Evolutionary conservation across 2,329 filamentous ascomycete genomes (phyloP).

Genomic region (Colletotrichum lini): DNA sequence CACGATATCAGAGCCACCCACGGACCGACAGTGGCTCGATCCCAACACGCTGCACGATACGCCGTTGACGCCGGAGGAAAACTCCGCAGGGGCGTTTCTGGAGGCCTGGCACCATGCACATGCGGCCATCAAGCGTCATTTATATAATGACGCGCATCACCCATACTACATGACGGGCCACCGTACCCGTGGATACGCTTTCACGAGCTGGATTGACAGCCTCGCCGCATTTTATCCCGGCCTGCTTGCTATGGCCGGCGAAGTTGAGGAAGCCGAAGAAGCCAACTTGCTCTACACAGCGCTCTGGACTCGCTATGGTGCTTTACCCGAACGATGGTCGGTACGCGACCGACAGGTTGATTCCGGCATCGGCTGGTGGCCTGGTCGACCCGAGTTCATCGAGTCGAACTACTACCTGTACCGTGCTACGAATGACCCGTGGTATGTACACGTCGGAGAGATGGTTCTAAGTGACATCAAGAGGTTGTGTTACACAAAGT

Average conservation of each 20-base stretch:
- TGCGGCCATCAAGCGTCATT: slow-evolving; percentile 87
- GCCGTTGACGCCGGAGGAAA: slow-evolving; percentile 74
- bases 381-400: slow-evolving; percentile 94
- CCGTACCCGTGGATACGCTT: slow-evolving; percentile 86
- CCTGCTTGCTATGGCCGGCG: slow-evolving; percentile 85
- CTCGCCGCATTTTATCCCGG: slow-evolving; percentile 96
- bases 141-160: slow-evolving; percentile 89
- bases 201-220: slow-evolving; percentile 96
- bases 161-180: slow-evolving; percentile 96
- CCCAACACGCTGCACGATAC: slow-evolving; percentile 72
- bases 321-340: slow-evolving; percentile 94
- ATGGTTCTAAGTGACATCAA: slow-evolving; percentile 94
- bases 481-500: slow-evolving; percentile 88
- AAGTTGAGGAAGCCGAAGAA: slow-evolving; percentile 91
- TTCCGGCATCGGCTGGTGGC: slow-evolving; percentile 92
- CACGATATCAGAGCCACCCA: slow-evolving; percentile 56
- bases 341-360: slow-evolving; percentile 87
- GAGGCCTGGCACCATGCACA: slow-evolving; percentile 89
- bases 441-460: slow-evolving; percentile 96
- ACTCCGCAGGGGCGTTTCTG: slow-evolving; percentile 84
- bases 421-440: slow-evolving; percentile 91
- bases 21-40: slow-evolving; percentile 65
- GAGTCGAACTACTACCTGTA: slow-evolving; percentile 98
- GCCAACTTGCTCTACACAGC: slow-evolving; percentile 93
- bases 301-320: slow-evolving; percentile 95